Evolutionary conservation across 495 filamentous ascomycete species (phyloP), one percentile per base, ranked within the genome.

Genomic region (Oidiodendron maius): DNA sequence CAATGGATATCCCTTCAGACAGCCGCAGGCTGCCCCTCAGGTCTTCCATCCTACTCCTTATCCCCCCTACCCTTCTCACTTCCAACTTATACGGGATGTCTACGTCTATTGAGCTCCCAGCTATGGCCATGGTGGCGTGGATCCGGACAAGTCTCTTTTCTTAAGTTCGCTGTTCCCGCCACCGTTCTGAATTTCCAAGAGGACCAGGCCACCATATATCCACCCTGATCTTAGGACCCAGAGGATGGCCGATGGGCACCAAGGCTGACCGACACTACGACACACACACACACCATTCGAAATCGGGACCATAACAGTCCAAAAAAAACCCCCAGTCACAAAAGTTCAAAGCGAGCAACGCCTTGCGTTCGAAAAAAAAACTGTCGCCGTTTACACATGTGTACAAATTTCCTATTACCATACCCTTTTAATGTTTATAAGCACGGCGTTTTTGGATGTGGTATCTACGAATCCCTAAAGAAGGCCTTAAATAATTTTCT

Each of bases 271-370:
- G 4, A 37, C 35, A 13, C 4, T 5, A 6, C 13, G 13, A 13
- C n/a, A 13, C 28, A 8, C 35, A 15, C 35, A 38, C 16, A 15
- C 9, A 18, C 35, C 38, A 22, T 10, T 9, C 16, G 4, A 4
- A 40, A 40, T 18, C 26, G 5, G 26, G 12, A 12, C 26, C 26
- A 30, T 30, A 12, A 12, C n/a, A 30, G 26, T 30, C 5, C 26
- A 30, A 30, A 30, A 5, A 5, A 30, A 30, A 30, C 26, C 26
- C 5, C 26, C 5, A 12, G 26, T 5, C 5, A 30, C 26, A 30
- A 30, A 40, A 20, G 15, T 40, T 20, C 38, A 40, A 40, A 40
- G 18, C 38, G 38, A 40, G 20, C 20, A 40, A n/a, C 15, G 38
- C 15, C 11, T 40, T 40, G 15, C 15, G 22, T 40, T 40, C 18